Conservation (phyloP, 2,329 filamentous ascomycete species). For the Cladosporium sp. region DNA sequence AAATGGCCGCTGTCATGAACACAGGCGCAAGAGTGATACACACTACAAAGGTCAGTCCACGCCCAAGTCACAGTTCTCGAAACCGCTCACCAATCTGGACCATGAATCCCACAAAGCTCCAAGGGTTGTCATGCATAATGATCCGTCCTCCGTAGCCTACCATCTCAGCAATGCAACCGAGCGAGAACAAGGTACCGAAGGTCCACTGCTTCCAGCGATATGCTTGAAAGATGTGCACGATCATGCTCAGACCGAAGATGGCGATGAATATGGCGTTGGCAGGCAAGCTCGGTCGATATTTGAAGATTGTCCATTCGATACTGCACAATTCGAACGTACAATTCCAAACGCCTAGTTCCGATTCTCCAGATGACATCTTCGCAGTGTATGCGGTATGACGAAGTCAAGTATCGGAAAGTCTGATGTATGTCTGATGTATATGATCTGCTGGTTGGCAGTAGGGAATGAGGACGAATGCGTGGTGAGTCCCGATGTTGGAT, state of each 20-base stretch:
- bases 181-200: slow-evolving; percentile 51
- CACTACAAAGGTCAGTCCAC: slow-evolving; percentile 45
- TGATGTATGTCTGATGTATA: too few relatives aligned
- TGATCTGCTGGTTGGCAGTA: too few relatives aligned
- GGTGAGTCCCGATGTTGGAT: background rate
- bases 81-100: slow-evolving; percentile 27
- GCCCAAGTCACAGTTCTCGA: background rate
- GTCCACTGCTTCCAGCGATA: slow-evolving; percentile 28
- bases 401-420: too few relatives aligned
- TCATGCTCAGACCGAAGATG: slow-evolving; percentile 43
- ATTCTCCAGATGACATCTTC: background rate
- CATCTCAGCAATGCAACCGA: slow-evolving; percentile 54
- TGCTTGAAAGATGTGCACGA: slow-evolving; percentile 41
- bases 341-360: slow-evolving; percentile 7
- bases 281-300: slow-evolving; percentile 49
- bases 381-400: background rate
- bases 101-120: slow-evolving; percentile 40
- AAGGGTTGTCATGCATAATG: slow-evolving; percentile 50
- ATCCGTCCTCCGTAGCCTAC: slow-evolving; percentile 58
- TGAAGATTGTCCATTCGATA: slow-evolving; percentile 27
- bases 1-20: slow-evolving; percentile 61
- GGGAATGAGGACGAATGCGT: background rate
- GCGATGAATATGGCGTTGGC: slow-evolving; percentile 50
- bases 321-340: slow-evolving; percentile 17
- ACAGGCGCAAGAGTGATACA: slow-evolving; percentile 62